phyloP scores from a whole-genome alignment of 768 basidiomycete genomes.

The Punctularia strigosozonata region DNA sequence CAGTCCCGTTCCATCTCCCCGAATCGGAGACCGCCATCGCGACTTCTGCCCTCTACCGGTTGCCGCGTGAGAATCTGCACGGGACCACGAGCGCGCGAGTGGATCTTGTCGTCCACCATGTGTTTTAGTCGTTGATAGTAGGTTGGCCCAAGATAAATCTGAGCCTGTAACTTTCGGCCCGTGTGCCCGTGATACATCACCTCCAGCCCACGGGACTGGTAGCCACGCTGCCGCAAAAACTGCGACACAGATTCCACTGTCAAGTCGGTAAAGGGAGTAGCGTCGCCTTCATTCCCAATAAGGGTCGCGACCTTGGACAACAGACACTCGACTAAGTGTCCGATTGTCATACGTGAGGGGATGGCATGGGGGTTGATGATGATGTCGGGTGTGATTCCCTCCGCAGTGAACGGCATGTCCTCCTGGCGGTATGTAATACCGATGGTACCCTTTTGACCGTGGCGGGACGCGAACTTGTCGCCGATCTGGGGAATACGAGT shows the following conservation, averaged over 20 bases:
- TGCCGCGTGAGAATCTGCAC: conserved; percentile 96
- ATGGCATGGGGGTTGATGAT: conserved; percentile 99
- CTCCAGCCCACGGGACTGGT: conserved; percentile 94
- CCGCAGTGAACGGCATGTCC: conserved; percentile 98
- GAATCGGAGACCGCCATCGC: conserved; percentile 98
- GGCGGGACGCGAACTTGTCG: conserved; percentile 98
- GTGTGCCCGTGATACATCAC: conserved; percentile 99
- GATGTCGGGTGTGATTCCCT: conserved; percentile 94
- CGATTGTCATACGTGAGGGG: conserved; percentile 99
- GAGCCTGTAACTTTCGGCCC: conserved; percentile 94
- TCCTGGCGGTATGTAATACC: conserved; percentile 99
- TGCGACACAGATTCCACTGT: conserved; percentile 98
- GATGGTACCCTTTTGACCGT: conserved; percentile 99
- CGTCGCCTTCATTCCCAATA: conserved; percentile 94
- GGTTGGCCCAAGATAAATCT: conserved; percentile 96
- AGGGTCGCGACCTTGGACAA: conserved; percentile 93
- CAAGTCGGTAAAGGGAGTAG: conserved; percentile 96
- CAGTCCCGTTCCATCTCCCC: conserved; percentile 99
- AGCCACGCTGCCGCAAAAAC: conserved; percentile 79
- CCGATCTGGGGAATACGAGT: conserved; percentile 97
- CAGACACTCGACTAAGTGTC: conserved; percentile 97
- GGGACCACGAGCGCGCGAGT: conserved; percentile 93
- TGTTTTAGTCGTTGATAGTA: conserved; percentile 99
- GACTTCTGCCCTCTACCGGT: conserved; percentile 96
- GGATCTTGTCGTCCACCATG: conserved; percentile 99